Conservation (phyloP, 441 rosid species). For the Syzygium syzygioides region DNA sequence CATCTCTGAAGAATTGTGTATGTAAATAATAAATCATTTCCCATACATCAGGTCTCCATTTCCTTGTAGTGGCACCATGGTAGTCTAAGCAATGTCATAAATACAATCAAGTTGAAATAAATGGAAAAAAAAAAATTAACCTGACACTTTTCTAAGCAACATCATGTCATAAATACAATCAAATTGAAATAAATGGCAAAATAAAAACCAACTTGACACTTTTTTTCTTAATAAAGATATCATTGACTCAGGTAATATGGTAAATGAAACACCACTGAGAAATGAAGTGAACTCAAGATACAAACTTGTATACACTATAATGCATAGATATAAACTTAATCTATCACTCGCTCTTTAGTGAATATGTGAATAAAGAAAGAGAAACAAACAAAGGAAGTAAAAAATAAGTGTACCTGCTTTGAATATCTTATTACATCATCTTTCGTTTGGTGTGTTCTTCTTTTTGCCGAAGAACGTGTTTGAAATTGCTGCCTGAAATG, state of each 20-base stretch:
- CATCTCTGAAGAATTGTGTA: not conserved
- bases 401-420: not conserved
- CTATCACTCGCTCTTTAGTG: not conserved
- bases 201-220: not conserved
- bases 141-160: not conserved
- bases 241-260: not conserved
- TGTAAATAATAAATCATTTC: not conserved
- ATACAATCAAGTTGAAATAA: not conserved
- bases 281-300: not conserved
- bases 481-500: not conserved
- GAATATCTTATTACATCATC: not conserved
- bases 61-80: not conserved
- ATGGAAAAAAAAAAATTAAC: not conserved
- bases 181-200: not conserved
- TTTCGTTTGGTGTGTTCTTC: not conserved
- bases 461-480: not conserved
- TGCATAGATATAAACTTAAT: not conserved
- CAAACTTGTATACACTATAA: not conserved
- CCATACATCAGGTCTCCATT: not conserved
- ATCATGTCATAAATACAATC: not conserved
- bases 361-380: not conserved
- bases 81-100: not conserved
- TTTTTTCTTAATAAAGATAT: not conserved
- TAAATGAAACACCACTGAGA: not conserved
- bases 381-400: not conserved